Base-by-base conservation (phyloP, 768 basidiomycete genomes). In the Tylopilus vinaceipallidus region DNA sequence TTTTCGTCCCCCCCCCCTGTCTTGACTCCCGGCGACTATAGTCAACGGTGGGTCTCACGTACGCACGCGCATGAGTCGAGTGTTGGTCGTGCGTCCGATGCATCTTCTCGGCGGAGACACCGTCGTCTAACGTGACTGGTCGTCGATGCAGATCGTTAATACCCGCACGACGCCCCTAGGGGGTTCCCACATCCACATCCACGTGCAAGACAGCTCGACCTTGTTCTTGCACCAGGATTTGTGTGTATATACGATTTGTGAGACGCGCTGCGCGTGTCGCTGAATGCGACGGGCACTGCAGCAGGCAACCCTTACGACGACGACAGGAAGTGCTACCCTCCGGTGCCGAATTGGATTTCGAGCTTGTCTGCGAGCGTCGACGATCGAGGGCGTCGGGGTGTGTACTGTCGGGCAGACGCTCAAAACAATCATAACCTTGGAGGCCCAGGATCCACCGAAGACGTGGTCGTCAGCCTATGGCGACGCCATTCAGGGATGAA, bases 1-100 rank as follows among this genome's bases (percentile, higher is more conserved):
- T 92, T 41, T 77, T 91, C 35, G 80, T 91, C 45, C 88, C 88
- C n/a, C n/a, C n/a, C n/a, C 0, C 89, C 89, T 2, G 88, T 91
- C 0, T 67, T 91, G 32, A 71, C 68, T 10, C 86, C 87, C 0
- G 87, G 80, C 79, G 24, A 78, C 80, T 5, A 80, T 76, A 7
- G 88, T 91, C 23, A 72, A 80, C 26, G 86, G 87, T 83, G 52
- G 39, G 72, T 23, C 14, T 30, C 13, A 13, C 19, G 3, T 10
- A 13, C 38, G 10, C 20, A n/a, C 37, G 4, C 1, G 22, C 14
- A 4, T 22, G 6, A 16, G 12, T 6, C 33, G 9, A 38, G 37
- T 17, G 35, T 53, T 41, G 10, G 47, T 46, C 20, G 22, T 12
- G 6, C 17, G 6, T 10, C n/a, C 6, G 24, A 86, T 86, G 81